These are phyloP conservation scores for Pyrenula massariospora DNA, from an alignment of 495 filamentous ascomycete species.

Conservation along the genomic window DNA sequence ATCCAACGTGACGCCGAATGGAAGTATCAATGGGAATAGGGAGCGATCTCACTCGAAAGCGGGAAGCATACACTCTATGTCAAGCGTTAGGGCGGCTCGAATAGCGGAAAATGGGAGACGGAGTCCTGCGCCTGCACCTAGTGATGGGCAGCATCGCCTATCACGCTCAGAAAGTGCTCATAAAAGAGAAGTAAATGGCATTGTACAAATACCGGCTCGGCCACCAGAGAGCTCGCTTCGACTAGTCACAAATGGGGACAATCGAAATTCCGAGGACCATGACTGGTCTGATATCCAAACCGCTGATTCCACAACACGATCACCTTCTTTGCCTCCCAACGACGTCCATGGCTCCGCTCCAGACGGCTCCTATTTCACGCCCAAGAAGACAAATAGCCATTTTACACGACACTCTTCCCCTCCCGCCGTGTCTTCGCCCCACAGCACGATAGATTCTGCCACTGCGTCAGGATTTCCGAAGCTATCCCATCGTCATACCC, in stretches of 20 bases:
- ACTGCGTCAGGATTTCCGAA: slow-evolving; percentile 14
- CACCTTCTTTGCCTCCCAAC: slow-evolving; percentile 19
- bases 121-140: slow-evolving; percentile 12
- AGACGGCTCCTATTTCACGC: slow-evolving; percentile 5
- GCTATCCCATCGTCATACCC: slow-evolving; percentile 74
- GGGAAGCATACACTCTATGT: slow-evolving; percentile 38
- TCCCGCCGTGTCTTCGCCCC: slow-evolving; percentile 39
- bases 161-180: slow-evolving; percentile 6
- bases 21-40: slow-evolving; percentile 36
- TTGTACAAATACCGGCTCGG: slow-evolving; percentile 1
- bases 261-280: neutral
- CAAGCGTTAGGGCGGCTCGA: slow-evolving; percentile 25
- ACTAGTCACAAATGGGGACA: slow-evolving; percentile 1
- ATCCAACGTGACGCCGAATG: slow-evolving; percentile 31
- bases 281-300: neutral
- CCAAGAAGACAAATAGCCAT: slow-evolving; percentile 36
- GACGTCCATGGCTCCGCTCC: slow-evolving; percentile 19
- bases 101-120: slow-evolving; percentile 25
- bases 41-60: slow-evolving; percentile 37
- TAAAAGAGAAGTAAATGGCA: slow-evolving; percentile 6
- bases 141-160: slow-evolving; percentile 15
- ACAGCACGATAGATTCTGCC: slow-evolving; percentile 10
- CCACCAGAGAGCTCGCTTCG: slow-evolving; percentile 3
- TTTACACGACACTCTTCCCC: slow-evolving; percentile 58
- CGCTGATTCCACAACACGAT: neutral